Percentiles rank a stretch among this genome's conserved stretches.
phyloP scores from a whole-genome alignment of 23 red algal species.

The Gracilariopsis chorda region DNA sequence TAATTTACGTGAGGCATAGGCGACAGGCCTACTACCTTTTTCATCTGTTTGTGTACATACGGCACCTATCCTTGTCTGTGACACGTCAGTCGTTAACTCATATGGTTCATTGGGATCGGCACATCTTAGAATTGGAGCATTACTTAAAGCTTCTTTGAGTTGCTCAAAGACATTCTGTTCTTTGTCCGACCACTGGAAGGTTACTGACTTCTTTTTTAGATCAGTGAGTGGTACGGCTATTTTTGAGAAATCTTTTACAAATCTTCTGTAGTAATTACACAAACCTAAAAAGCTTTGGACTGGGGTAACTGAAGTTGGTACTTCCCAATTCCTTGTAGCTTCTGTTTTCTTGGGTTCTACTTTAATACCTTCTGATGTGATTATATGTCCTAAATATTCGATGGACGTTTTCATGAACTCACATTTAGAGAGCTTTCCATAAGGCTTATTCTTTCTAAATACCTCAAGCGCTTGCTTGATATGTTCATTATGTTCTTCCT shows the following conservation, averaged over 20 bases:
- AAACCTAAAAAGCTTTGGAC: constrained; percentile 38
- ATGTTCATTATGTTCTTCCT: not conserved
- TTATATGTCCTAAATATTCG: constrained; percentile 57
- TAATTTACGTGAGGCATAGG: constrained; percentile 41
- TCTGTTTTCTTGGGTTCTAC: constrained; percentile 23
- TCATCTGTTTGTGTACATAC: constrained; percentile 26
- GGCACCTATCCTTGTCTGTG: not conserved
- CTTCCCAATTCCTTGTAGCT: not conserved
- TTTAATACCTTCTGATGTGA: not conserved
- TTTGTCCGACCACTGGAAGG: not conserved
- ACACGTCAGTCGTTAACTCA: constrained; percentile 3
- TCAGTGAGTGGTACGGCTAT: not conserved
- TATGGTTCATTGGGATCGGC: not conserved
- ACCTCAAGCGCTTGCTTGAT: not conserved
- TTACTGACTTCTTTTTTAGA: not conserved
- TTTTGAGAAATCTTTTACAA: constrained; percentile 24
- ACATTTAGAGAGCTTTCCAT: not conserved
- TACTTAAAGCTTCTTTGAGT: not conserved
- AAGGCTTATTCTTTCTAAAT: not conserved
- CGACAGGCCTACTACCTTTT: constrained; percentile 6
- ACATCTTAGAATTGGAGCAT: not conserved
- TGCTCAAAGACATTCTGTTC: not conserved
- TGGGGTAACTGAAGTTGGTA: not conserved
- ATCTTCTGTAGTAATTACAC: constrained; percentile 33
- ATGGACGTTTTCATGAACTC: not conserved